phyloP scores from a whole-genome alignment of 495 filamentous ascomycete genomes.

The Achaetomiella virescens region DNA sequence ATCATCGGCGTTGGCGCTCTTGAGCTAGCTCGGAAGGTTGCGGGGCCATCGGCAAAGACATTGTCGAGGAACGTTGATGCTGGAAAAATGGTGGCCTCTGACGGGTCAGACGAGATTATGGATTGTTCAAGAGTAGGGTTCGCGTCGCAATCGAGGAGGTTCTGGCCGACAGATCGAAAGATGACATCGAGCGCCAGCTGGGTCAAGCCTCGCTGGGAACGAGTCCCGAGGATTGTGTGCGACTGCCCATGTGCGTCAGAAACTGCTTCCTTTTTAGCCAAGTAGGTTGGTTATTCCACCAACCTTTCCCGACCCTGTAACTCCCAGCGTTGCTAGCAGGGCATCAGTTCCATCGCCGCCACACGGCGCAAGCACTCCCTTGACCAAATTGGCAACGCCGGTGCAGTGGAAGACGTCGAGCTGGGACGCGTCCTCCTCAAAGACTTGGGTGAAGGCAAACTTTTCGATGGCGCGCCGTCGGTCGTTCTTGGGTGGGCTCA shows the following conservation, averaged over 20 bases:
- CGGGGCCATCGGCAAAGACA: slow-evolving; percentile 61
- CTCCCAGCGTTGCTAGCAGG: slow-evolving; percentile 83
- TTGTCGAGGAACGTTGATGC: slow-evolving; percentile 74
- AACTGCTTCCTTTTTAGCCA: slow-evolving; percentile 10
- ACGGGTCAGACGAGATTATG: slow-evolving; percentile 67
- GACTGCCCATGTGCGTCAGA: slow-evolving; percentile 51
- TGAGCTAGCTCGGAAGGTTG: slow-evolving; percentile 54
- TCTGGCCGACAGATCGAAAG: slow-evolving; percentile 67
- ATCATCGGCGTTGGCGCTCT: slow-evolving; percentile 76
- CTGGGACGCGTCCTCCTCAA: slow-evolving; percentile 77
- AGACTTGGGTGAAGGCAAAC: slow-evolving; percentile 91
- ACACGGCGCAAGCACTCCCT: slow-evolving; percentile 64
- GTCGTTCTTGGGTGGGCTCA: slow-evolving; percentile 71
- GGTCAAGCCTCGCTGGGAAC: slow-evolving; percentile 77
- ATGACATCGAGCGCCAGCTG: slow-evolving; percentile 88
- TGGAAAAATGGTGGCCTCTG: slow-evolving; percentile 75
- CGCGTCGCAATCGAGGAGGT: slow-evolving; percentile 57
- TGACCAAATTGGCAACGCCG: slow-evolving; percentile 65
- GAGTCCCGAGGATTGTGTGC: slow-evolving; percentile 92
- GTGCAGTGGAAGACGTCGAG: slow-evolving; percentile 83
- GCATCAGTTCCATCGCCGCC: slow-evolving; percentile 80
- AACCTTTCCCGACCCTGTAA: slow-evolving; percentile 95
- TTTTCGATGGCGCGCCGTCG: slow-evolving; percentile 83
- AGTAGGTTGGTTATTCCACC: slow-evolving; percentile 13
- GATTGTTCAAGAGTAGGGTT: slow-evolving; percentile 60